Base-by-base conservation (phyloP, 306 rosid species). In the Cicer arietinum region DNA sequence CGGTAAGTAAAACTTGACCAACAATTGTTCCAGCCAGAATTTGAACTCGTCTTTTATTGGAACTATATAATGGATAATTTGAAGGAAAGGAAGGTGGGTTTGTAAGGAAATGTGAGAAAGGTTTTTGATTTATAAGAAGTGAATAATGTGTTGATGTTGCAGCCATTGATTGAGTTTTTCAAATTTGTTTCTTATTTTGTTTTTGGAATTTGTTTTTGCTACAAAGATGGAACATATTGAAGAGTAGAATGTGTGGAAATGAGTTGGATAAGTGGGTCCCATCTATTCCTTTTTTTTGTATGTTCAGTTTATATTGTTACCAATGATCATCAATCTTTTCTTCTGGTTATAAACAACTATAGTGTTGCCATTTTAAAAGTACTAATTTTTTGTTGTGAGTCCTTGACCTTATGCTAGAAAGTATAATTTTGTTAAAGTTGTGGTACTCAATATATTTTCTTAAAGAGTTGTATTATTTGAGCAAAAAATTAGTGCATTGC, bases 201-300 rank as follows among this genome's bases (percentile, higher is more conserved):
- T 66, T 58, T 58, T 59, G 52, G 37, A 25, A 25, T 7, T 45
- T 74, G 44, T 9, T 72, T 3, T 5, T 78, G 54, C 6, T 14
- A 58, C 42, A 58, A 25, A 81, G 3, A 42, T 14, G 14, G 62
- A 16, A 13, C 2, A 42, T 17, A 62, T 73, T 53, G 6, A 44
- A 37, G 51, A 18, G 54, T 10, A 48, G 81, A 81, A 70, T 80
- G 91, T 80, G 93, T 89, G 98, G 98, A 90, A 83, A 84, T 57
- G 80, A 43, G 80, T 80, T 82, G 95, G 96, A 93, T 93, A 93
- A 87, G 96, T 81, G 88, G 89, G 84, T 66, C 82, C 83, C 65
- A 39, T 69, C 25, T 43, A 35, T 43, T 57, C 47, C 16, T 39
- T 20, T 68, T 48, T 45, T 22, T 6, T 7, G n/a, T 41, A 12